Percentiles rank a stretch among this genome's conserved stretches.
Conservation (phyloP, 495 filamentous ascomycete genomes). For the Aspergillus affinis region DNA sequence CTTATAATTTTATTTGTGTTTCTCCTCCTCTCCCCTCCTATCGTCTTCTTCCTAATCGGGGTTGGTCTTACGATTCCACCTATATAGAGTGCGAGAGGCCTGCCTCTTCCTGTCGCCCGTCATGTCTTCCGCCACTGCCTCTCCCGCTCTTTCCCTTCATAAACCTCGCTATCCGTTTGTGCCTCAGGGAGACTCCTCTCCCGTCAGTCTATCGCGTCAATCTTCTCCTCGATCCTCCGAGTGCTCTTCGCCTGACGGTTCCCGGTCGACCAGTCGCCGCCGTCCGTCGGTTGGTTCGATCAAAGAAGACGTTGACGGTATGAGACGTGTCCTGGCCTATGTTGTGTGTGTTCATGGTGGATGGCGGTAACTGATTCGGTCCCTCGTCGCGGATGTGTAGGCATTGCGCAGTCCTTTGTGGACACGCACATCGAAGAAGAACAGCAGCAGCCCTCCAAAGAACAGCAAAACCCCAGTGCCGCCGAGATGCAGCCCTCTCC, state of each 20-base stretch:
- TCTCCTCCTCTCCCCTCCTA: not conserved
- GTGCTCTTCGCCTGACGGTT: conserved; percentile 41
- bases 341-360: not conserved
- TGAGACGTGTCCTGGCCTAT: conserved; percentile 10
- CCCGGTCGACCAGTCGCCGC: conserved; percentile 42
- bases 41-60: conserved; percentile 3
- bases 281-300: conserved; percentile 47
- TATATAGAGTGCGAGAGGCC: conserved; percentile 33
- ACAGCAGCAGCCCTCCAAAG: conserved; percentile 45
- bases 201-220: conserved; percentile 31
- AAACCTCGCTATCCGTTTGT: conserved; percentile 28
- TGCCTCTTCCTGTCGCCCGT: conserved; percentile 20
- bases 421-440: conserved; percentile 54
- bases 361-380: conserved; percentile 9
- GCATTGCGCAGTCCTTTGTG: conserved; percentile 71
- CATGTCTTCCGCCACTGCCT: conserved; percentile 36
- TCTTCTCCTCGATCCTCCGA: conserved; percentile 36
- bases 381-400: conserved; percentile 23
- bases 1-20: not conserved
- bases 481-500: conserved; percentile 46
- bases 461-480: conserved; percentile 41
- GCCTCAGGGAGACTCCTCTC: conserved; percentile 27
- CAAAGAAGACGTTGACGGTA: conserved; percentile 49
- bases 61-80: conserved; percentile 21
- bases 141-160: conserved; percentile 19